Evolutionary conservation across 768 basidiomycete species (phyloP).

Genomic region (Lactarius tabidus): DNA sequence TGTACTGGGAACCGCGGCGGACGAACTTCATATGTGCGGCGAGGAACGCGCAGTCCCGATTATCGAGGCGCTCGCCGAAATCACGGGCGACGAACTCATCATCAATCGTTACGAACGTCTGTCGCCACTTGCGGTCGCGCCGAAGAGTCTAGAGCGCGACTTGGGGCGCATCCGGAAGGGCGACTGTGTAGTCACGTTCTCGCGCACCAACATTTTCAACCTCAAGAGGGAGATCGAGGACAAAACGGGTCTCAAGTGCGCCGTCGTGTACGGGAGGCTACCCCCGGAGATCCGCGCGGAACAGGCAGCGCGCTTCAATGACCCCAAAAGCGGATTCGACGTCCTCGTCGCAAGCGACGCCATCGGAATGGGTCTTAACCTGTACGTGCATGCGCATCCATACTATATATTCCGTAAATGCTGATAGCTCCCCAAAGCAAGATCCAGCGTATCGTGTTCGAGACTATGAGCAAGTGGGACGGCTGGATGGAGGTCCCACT

Average conservation of each 20-base stretch:
- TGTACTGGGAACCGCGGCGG: conserved; percentile 68
- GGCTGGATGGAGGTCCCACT: conserved; percentile 44
- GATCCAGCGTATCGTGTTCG: conserved; percentile 85
- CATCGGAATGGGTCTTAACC: conserved; percentile 94
- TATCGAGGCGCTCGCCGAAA: conserved; percentile 60
- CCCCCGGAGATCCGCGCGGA: conserved; percentile 90
- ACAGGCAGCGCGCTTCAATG: conserved; percentile 91
- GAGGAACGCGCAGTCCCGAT: conserved; percentile 89
- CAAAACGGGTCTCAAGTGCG: conserved; percentile 71
- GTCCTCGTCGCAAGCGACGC: conserved; percentile 93
- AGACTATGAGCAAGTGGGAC: conserved; percentile 57
- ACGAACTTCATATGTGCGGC: conserved; percentile 91
- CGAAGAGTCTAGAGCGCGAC: conserved; percentile 58
- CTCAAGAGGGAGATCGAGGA: conserved; percentile 71
- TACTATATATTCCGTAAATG: neutral
- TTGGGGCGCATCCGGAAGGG: conserved; percentile 63
- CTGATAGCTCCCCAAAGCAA: conserved; percentile 52
- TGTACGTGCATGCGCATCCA: conserved; percentile 50
- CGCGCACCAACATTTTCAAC: conserved; percentile 66
- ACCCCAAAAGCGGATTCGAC: conserved; percentile 75
- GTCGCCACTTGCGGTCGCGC: conserved; percentile 72
- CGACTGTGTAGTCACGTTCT: conserved; percentile 90
- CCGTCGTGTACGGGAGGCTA: conserved; percentile 88
- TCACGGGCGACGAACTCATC: conserved; percentile 78
- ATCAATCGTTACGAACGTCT: conserved; percentile 85